A percentile compares a stretch with the other conserved stretches of the same genome.
Conservation (phyloP, 306 rosid genomes). For the Cucumis sativus region Cucumber_9930_V3 NC_026657.2:32808501-32809000, state of each 20-base stretch:
- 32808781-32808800: conserved; percentile 32
- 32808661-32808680: conserved; percentile 57
- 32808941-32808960: conserved; percentile 15
- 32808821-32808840: conserved; percentile 51
- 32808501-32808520: conserved; percentile 15
- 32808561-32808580: conserved; percentile 64
- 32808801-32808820: conserved; percentile 51
- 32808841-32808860: conserved; percentile 58
- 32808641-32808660: conserved; percentile 37
- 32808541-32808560: conserved; percentile 69
- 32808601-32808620: conserved; percentile 58
- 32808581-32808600: conserved; percentile 60
- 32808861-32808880: conserved; percentile 54
- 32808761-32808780: conserved; percentile 52
- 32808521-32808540: conserved; percentile 30
- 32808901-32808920: neutral
- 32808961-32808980: conserved; percentile 25
- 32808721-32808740: conserved; percentile 48
- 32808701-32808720: conserved; percentile 65
- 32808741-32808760: conserved; percentile 33
- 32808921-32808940: conserved; percentile 26
- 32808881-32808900: conserved; percentile 21
- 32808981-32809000: conserved; percentile 71
- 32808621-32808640: conserved; percentile 33
- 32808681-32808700: conserved; percentile 44